phyloP scores from a whole-genome alignment of 73 alveolate genomes.

The Blepharisma stoltei region DNA sequence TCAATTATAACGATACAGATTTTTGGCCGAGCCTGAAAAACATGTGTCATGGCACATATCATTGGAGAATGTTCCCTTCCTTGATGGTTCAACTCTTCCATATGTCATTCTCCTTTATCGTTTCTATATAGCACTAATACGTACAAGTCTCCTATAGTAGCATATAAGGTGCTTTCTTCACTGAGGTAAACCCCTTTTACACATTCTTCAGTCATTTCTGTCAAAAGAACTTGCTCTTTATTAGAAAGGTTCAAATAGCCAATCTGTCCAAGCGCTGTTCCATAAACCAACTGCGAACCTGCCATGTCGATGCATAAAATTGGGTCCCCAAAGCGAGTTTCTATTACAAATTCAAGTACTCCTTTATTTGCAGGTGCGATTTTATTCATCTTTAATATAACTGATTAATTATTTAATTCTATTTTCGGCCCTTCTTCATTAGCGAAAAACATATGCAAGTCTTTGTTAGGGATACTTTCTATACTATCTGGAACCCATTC shows the following conservation, averaged over 20 bases:
- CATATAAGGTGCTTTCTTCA: constrained; percentile 13
- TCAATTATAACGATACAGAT: neutral
- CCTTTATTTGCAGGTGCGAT: no score
- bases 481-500: neutral
- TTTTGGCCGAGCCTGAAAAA: neutral
- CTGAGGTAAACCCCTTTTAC: neutral
- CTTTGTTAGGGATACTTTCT: no score
- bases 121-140: neutral
- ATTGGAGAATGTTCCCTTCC: constrained; percentile 5
- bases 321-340: constrained; percentile 26
- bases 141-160: constrained; percentile 16
- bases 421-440: no score
- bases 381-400: no score
- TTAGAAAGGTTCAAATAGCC: constrained; percentile 11
- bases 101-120: constrained; percentile 7
- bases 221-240: constrained; percentile 6
- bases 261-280: constrained; percentile 12
- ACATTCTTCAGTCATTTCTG: constrained; percentile 28
- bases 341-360: constrained; percentile 1
- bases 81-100: constrained; percentile 18
- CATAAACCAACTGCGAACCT: neutral
- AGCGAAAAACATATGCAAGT: no score
- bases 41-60: constrained; percentile 1
- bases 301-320: constrained; percentile 10
- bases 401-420: no score